These are phyloP conservation scores for Colletotrichum australisinense DNA, from an alignment of 2,329 filamentous ascomycete species.

Conservation along the genomic window DNA sequence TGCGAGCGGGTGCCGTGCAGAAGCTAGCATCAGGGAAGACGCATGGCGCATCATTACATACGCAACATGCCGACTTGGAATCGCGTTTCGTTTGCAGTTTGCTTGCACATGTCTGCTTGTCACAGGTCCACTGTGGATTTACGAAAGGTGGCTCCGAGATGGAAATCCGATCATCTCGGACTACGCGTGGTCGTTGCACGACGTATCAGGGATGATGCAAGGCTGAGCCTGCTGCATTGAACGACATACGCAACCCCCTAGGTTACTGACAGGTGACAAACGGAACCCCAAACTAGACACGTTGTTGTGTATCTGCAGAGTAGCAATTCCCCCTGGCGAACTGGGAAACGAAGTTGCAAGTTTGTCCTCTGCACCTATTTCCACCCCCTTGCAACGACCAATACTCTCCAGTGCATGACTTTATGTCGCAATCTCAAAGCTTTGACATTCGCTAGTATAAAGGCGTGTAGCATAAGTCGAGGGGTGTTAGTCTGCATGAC, in stretches of 20 bases:
- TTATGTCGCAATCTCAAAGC: no score
- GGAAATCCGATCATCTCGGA: slow-evolving; percentile 8
- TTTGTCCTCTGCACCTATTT: neutral
- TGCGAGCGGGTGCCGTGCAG: neutral
- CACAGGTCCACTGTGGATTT: neutral
- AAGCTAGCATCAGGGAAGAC: neutral
- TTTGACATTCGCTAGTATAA: neutral
- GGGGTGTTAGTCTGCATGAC: neutral
- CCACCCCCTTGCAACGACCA: neutral
- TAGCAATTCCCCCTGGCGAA: no score
- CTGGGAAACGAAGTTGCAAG: neutral
- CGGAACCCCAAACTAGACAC: neutral
- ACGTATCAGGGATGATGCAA: neutral
- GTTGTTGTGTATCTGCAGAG: neutral
- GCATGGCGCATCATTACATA: neutral
- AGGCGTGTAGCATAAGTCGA: neutral
- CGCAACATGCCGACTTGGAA: slow-evolving; percentile 7
- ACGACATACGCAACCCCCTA: no score
- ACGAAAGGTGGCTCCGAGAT: slow-evolving; percentile 9
- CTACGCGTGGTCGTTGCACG: neutral
- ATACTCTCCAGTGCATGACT: neutral
- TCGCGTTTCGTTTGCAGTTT: neutral
- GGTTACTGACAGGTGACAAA: neutral
- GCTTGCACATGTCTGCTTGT: neutral
- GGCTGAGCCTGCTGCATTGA: neutral